Conservation (phyloP, 768 basidiomycete species). For the button mushroom (Agaricus bisporus) region DNA sequence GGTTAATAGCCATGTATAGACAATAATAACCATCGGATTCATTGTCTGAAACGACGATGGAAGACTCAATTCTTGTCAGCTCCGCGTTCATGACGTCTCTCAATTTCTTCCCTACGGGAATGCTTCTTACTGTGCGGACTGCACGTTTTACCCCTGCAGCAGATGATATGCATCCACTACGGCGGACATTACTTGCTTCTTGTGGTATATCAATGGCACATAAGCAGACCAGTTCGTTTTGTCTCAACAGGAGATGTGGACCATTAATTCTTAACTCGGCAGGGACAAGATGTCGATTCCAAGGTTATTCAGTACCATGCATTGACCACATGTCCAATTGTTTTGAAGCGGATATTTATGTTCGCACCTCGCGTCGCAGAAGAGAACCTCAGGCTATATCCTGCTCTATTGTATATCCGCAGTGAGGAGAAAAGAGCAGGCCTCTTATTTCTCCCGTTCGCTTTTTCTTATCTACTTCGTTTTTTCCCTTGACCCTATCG, state of each 20-base stretch:
- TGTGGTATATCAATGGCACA: constrained; percentile 75
- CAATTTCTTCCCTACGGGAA: background rate
- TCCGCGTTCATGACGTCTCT: constrained; percentile 10
- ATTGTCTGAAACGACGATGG: constrained; percentile 40
- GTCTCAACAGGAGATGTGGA: constrained; percentile 51
- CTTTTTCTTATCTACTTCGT: background rate
- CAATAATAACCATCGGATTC: no score
- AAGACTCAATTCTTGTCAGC: constrained; percentile 75
- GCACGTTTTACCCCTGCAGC: constrained; percentile 62
- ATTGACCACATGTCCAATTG: constrained; percentile 74
- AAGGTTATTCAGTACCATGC: constrained; percentile 56
- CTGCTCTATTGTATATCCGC: background rate
- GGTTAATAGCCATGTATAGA: no score
- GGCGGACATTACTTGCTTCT: constrained; percentile 66
- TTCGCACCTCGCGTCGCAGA: background rate
- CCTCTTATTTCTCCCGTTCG: background rate
- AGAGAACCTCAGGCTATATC: background rate
- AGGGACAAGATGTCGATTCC: constrained; percentile 59
- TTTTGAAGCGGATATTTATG: constrained; percentile 46
- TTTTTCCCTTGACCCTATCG: constrained; percentile 7
- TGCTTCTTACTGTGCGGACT: constrained; percentile 33
- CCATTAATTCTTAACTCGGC: constrained; percentile 57
- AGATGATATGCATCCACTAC: constrained; percentile 71
- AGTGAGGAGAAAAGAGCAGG: background rate
- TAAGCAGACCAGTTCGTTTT: constrained; percentile 75